phyloP scores from a whole-genome alignment of 2,329 filamentous ascomycete species.

The Chrysoporthe puriensis region DNA sequence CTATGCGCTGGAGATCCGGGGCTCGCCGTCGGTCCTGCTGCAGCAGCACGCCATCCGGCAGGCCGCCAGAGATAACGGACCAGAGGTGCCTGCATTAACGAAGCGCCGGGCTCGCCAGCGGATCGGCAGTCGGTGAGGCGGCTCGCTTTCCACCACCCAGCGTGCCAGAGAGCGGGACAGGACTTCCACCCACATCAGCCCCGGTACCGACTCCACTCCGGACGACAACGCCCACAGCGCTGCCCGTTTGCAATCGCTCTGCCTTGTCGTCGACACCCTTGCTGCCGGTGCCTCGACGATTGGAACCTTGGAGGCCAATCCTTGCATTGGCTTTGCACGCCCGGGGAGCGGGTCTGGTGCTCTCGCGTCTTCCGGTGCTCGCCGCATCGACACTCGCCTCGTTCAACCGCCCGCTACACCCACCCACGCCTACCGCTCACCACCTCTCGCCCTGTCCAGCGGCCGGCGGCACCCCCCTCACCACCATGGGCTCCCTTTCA shows the following conservation, averaged over 20 bases:
- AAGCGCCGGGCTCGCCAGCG: no score
- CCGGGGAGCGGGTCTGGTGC: not conserved
- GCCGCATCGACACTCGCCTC: not conserved
- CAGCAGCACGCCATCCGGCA: not conserved
- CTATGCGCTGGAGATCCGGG: no score
- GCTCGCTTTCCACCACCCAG: not conserved
- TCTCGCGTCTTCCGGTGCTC: not conserved
- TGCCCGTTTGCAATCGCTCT: no score
- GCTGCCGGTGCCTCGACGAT: not conserved
- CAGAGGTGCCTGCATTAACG: no score
- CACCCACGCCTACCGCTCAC: not conserved
- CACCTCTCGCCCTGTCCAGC: not conserved
- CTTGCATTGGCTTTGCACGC: not conserved
- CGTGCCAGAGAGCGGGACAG: no score
- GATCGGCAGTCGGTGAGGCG: not conserved
- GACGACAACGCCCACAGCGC: no score
- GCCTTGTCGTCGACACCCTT: not conserved
- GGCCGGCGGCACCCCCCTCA: conserved; percentile 8
- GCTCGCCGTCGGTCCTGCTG: no score
- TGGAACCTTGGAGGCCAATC: not conserved
- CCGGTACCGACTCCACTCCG: no score
- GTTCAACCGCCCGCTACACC: not conserved
- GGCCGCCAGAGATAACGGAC: not conserved
- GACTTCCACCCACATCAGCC: no score
- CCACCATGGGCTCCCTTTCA: conserved; percentile 21